A percentile compares a stretch with the other conserved stretches of the same genome.
These are phyloP conservation scores for Sporothrix brunneoviolacea DNA, from an alignment of 2,329 filamentous ascomycete species.

Conservation along the genomic window DNA sequence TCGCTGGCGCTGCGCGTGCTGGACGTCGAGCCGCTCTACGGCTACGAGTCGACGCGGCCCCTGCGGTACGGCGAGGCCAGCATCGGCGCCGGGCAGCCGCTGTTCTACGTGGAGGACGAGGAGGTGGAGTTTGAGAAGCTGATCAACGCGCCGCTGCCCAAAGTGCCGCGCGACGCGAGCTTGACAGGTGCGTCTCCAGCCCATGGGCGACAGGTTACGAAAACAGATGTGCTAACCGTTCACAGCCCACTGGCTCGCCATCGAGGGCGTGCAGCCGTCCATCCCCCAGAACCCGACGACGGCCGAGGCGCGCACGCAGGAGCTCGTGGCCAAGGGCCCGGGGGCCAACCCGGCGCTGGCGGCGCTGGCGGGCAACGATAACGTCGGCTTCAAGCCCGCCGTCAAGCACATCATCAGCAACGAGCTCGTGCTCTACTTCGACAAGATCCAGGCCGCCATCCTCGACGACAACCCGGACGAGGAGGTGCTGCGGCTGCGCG, in stretches of 20 bases:
- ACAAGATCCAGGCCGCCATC: slow-evolving; percentile 84
- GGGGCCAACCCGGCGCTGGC: slow-evolving; percentile 81
- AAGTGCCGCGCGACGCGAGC: slow-evolving; percentile 85
- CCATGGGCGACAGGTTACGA: too few relatives aligned
- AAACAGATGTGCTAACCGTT: too few relatives aligned
- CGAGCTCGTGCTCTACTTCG: slow-evolving; percentile 93
- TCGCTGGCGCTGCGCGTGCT: slow-evolving; percentile 77
- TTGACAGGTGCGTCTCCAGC: slow-evolving; percentile 59
- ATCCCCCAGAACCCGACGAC: slow-evolving; percentile 94
- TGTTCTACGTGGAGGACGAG: slow-evolving; percentile 97
- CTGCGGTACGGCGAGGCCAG: slow-evolving; percentile 90
- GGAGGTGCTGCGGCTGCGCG: slow-evolving; percentile 62
- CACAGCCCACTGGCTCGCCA: slow-evolving; percentile 92
- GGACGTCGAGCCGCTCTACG: slow-evolving; percentile 91
- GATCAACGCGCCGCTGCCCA: slow-evolving; percentile 91
- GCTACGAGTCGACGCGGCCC: slow-evolving; percentile 87
- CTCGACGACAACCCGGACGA: slow-evolving; percentile 84
- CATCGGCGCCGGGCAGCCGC: slow-evolving; percentile 82
- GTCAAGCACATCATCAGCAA: slow-evolving; percentile 96
- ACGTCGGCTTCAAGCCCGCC: slow-evolving; percentile 74
- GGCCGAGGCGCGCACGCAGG: slow-evolving; percentile 73
- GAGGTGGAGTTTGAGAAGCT: slow-evolving; percentile 98
- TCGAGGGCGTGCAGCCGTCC: slow-evolving; percentile 93
- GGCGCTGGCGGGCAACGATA: slow-evolving; percentile 63
- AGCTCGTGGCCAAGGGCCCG: slow-evolving; percentile 82